Base-by-base conservation (phyloP, 1,284 basidiomycete genomes). In the Ganoderma leucocontextum region DNA sequence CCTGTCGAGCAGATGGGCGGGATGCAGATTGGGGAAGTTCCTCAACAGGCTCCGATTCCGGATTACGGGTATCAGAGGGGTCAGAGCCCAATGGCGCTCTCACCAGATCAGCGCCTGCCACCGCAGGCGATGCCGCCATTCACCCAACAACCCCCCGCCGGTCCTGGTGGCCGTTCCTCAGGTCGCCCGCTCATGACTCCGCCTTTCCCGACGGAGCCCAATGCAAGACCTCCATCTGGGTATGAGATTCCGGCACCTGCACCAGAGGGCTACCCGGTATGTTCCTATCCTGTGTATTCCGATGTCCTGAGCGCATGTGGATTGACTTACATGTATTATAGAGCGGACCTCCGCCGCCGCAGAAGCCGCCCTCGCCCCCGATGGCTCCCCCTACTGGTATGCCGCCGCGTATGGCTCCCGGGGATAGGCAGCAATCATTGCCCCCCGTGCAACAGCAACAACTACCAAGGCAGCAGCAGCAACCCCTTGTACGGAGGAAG, bases 401-500 rank as follows among this genome's bases (percentile, higher is more conserved):
- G 62, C 65, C 70, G 41, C 68, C 69, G 13, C 68, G 74, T 5
- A 67, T 75, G 36, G 60, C 76, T 25, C 73, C 75, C n/a, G 69
- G 69, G 10, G 77, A 78, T 47, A 72, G 75, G 41, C 76, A 78
- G 61, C 70, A 71, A 2, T 74, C 76, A 2, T 73, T 76, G 49
- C 76, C 77, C 2, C 71, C 75, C n/a, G 62, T 49, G 63, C 75
- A 29, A 59, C 66, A 52, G 68, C 73, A 72, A 58, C 67, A 70
- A 52, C 9, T 38, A 58, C 67, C 79, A 65, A 79, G 77, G 52
- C 76, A 76, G 47, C 78, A 78, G 44, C 76, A 75, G 44, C 76
- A 76, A 47, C 78, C 74, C 60, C 80, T 74, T 36, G 76, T 75
- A 7, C 85, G 91, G 80, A 89, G 96, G 66, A 97, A 96, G 82